Evolutionary conservation across 352 stramenopile genomes (phyloP), one percentile per base, ranked within the genome.

Genomic region (Plasmopara viticola): DNA sequence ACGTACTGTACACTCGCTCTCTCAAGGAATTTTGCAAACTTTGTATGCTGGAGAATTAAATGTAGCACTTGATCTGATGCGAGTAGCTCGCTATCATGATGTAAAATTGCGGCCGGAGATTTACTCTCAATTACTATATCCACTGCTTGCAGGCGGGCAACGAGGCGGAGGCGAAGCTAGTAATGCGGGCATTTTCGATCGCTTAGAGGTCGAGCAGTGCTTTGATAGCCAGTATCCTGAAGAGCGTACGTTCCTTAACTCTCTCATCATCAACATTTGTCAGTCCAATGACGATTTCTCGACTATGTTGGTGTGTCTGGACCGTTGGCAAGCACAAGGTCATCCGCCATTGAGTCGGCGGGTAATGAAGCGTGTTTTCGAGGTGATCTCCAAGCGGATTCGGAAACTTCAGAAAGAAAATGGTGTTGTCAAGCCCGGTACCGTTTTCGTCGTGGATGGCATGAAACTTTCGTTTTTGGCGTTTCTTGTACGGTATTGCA

Each of bases 181-280:
- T 28, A 58, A 64, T 34, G 59, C 51, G 20, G 77, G 75, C 39
- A 61, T 78, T 40, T 68, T 84, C 28, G 64, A 81, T 12, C 51
- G 71, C 7, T 45, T 74, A 1, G 69, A 84, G 42, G 55, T 86
- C 15, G 73, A 89, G 61, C 65, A 66, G n/a, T 67, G 74, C n/a
- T 89, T 72, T 44, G 71, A 89, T 43, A 54, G 37, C 14, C 69
- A 80, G 48, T 62, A 89, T 44, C 64, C 64, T 14, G 47, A 54
- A 5, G 20, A 74, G 41, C 71, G 71, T 39, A 48, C 51, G 14
- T 41, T 64, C 12, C 44, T 89, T 31, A 81, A 84, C 48, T 60
- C 78, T 9, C 64, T 86, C 37, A 56, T 89, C 15, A 41, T 89
- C n/a, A 85, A 87, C 43, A 62, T 86, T 17, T 89, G 78, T 39